phyloP scores from a whole-genome alignment of 192 early-diverging fungal genomes.

The Dissophora globulifera region DNA sequence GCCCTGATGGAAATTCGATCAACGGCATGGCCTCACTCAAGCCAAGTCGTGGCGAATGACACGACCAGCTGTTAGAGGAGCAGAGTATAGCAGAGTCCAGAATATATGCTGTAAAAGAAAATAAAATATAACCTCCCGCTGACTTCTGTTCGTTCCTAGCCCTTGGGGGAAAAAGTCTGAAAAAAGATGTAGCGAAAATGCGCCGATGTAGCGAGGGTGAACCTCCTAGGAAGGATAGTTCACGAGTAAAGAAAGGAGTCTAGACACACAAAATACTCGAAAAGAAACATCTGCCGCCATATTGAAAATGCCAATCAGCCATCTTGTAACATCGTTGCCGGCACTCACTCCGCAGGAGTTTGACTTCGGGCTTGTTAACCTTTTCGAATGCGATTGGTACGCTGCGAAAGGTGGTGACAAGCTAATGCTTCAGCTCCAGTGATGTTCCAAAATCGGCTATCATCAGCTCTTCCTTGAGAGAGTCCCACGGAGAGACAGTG shows the following conservation, averaged over 20 bases:
- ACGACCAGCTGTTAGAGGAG: conserved; percentile 54
- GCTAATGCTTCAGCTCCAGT: conserved; percentile 87
- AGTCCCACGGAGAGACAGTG: conserved; percentile 61
- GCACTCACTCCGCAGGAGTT: neutral
- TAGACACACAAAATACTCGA: conserved; percentile 91
- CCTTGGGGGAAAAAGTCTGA: conserved; percentile 47
- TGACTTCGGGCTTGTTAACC: no score
- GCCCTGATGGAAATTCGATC: conserved; percentile 26
- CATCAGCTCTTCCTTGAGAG: conserved; percentile 70
- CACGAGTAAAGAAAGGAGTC: conserved; percentile 97
- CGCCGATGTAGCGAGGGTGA: conserved; percentile 72
- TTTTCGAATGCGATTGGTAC: conserved; percentile 93
- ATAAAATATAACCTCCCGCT: no score
- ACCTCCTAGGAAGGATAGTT: conserved; percentile 91
- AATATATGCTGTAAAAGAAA: no score
- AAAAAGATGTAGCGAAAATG: conserved; percentile 52
- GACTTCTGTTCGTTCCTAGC: conserved; percentile 41
- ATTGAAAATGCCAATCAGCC: no score
- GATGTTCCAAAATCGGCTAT: conserved; percentile 73
- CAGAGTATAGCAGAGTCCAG: conserved; percentile 1
- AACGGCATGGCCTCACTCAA: conserved; percentile 17
- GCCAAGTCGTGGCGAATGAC: conserved; percentile 22
- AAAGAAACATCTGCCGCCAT: conserved; percentile 78
- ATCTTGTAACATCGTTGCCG: neutral
- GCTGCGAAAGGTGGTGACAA: conserved; percentile 86